phyloP scores from a whole-genome alignment of 352 stramenopile genomes.

The Blastocystis sp. region DNA sequence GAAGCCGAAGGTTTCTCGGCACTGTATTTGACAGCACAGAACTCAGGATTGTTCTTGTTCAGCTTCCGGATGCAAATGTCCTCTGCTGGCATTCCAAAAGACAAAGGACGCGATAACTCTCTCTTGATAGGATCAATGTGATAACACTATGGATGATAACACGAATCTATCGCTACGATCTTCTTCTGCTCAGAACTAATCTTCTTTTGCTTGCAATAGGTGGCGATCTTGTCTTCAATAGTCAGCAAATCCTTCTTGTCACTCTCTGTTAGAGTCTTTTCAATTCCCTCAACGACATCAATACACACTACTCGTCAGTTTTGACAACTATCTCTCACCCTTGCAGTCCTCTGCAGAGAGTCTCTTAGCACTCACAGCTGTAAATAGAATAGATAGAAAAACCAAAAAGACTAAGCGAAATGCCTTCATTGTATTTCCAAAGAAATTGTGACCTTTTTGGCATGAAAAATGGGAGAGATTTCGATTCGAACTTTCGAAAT shows the following conservation, averaged over 20 bases:
- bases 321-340: not conserved
- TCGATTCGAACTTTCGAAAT: slow-evolving; percentile 57
- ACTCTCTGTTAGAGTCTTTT: slow-evolving; percentile 46
- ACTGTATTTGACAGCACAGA: slow-evolving; percentile 60
- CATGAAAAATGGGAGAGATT: not conserved
- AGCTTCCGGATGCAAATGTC: slow-evolving; percentile 62
- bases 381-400: not conserved
- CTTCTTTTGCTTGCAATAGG: slow-evolving; percentile 60
- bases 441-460: slow-evolving; percentile 41
- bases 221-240: slow-evolving; percentile 56
- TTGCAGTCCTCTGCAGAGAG: slow-evolving; percentile 49
- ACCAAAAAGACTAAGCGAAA: slow-evolving; percentile 3
- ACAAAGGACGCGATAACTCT: slow-evolving; percentile 54
- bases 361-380: not conserved
- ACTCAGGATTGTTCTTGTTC: slow-evolving; percentile 61
- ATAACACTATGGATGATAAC: slow-evolving; percentile 37
- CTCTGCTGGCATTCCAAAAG: slow-evolving; percentile 60
- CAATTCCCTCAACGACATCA: slow-evolving; percentile 59
- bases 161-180: not conserved
- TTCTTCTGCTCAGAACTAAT: slow-evolving; percentile 54
- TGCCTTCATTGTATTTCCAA: not conserved
- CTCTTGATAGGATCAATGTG: slow-evolving; percentile 63
- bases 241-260: slow-evolving; percentile 34
- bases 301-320: slow-evolving; percentile 23
- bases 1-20: not conserved